A percentile compares a stretch with the other conserved stretches of the same genome.
phyloP scores from a whole-genome alignment of 768 basidiomycete genomes.

The Austroboletus festivus region DNA sequence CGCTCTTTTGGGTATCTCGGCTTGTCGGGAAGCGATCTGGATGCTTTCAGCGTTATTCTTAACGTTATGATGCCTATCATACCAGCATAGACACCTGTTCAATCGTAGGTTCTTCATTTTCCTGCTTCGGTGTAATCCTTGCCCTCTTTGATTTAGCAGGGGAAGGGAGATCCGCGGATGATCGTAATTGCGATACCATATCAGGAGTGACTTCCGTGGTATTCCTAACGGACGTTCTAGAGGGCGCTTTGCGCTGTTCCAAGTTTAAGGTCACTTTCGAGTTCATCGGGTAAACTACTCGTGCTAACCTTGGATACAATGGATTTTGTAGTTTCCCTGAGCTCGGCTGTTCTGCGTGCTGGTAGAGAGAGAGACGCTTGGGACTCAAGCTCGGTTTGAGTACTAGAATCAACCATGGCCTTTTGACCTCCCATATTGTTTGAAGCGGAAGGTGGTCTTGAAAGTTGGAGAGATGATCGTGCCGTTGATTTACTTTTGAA shows the following conservation, averaged over 20 bases:
- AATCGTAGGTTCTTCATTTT: slow-evolving; percentile 20
- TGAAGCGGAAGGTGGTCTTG: neutral
- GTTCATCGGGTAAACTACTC: neutral
- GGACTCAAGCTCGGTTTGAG: slow-evolving; percentile 28
- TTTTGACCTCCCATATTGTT: neutral
- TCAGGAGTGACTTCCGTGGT: slow-evolving; percentile 15
- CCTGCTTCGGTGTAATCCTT: slow-evolving; percentile 27
- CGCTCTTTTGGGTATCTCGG: slow-evolving; percentile 13
- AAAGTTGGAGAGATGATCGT: neutral
- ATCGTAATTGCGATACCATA: slow-evolving; percentile 11
- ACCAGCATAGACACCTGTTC: slow-evolving; percentile 15
- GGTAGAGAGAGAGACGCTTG: slow-evolving; percentile 2
- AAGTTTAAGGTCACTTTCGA: slow-evolving; percentile 3
- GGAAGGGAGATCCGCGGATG: slow-evolving; percentile 18
- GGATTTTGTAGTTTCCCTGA: slow-evolving; percentile 20
- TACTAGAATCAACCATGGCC: slow-evolving; percentile 20
- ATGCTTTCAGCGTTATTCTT: slow-evolving; percentile 1
- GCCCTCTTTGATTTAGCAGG: slow-evolving; percentile 30
- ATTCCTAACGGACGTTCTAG: slow-evolving; percentile 17
- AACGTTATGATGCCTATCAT: slow-evolving; percentile 4
- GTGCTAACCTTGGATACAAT: slow-evolving; percentile 20
- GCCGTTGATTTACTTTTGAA: slow-evolving; percentile 9
- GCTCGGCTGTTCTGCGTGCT: slow-evolving; percentile 15
- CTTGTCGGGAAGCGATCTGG: slow-evolving; percentile 12
- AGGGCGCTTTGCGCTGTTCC: slow-evolving; percentile 30